Evolutionary conservation across 352 stramenopile genomes (phyloP), one percentile per base, ranked within the genome.

Genomic region (Pythium coloratum): DNA sequence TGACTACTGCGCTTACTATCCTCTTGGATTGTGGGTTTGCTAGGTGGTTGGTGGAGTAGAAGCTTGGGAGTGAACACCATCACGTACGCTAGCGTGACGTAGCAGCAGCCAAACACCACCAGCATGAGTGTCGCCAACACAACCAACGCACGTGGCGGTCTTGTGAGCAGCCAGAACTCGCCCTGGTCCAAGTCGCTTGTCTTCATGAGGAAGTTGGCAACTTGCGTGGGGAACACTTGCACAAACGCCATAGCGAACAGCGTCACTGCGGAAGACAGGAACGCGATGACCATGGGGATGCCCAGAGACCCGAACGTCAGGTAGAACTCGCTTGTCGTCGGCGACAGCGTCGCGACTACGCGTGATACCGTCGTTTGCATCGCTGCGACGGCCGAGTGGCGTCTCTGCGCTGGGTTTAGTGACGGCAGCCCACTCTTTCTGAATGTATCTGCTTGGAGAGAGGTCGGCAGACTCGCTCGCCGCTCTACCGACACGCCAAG

Each of bases 201-300:
- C 26, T 56, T 32, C 70, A 73, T 76, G 30, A 71, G n/a, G 4
- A n/a, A 40, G 38, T 76, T 76, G 14, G 60, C 63, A 6, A 64
- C 32, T n/a, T 67, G 46, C 0, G 56, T 55, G 10, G 70, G 70
- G 42, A 61, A 55, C 14, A 76, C 3, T 28, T 73, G 70, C 16
- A 76, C 49, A 0, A 58, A 3, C 1, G 70, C 70, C 26, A 66
- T 30, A 13, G 2, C 32, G 28, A 76, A 55, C 24, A 64, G n/a
- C 1, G 60, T 57, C 30, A 47, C 20, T 6, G 54, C n/a, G 24
- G 55, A 69, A 3, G 51, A 16, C 6, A 69, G 3, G 24, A 73
- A 69, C 5, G 49, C 55, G 18, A 64, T 16, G 3, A 69, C 55
- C 62, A 66, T 73, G 24, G 61, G 61, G 3, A 54, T 3, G 1